These are phyloP conservation scores for Lagerstroemia speciosa DNA, from an alignment of 345 rosid species.

Conservation along the genomic window DNA sequence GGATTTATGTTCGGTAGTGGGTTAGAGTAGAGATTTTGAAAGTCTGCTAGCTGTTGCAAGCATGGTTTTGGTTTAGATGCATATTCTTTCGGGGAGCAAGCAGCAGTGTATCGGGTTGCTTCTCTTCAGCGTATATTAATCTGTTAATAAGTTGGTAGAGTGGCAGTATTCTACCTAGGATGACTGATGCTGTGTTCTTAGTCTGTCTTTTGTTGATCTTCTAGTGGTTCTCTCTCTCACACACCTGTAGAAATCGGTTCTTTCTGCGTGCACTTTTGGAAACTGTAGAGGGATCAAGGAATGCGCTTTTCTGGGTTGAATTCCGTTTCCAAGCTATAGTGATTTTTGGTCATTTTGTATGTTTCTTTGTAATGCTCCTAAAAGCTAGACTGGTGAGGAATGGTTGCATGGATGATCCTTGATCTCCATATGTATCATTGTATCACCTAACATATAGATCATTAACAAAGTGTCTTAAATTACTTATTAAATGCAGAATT, in stretches of 20 bases:
- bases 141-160: constrained; percentile 24
- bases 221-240: not conserved
- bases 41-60: constrained; percentile 24
- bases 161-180: not conserved
- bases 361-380: no score
- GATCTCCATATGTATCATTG: no score
- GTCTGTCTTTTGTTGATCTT: not conserved
- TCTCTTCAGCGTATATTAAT: constrained; percentile 41
- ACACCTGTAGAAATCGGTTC: not conserved
- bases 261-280: not conserved
- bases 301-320: not conserved
- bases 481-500: no score
- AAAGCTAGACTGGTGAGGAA: no score
- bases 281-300: not conserved
- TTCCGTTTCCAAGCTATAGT: not conserved
- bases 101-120: constrained; percentile 21
- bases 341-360: not conserved
- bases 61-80: constrained; percentile 21
- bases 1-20: constrained; percentile 16
- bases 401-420: no score
- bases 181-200: constrained; percentile 3
- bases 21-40: constrained; percentile 23
- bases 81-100: constrained; percentile 65
- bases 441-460: no score
- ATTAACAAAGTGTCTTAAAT: no score